phyloP scores from a whole-genome alignment of 257 asterid species.

The Solanum piurae region DNA sequence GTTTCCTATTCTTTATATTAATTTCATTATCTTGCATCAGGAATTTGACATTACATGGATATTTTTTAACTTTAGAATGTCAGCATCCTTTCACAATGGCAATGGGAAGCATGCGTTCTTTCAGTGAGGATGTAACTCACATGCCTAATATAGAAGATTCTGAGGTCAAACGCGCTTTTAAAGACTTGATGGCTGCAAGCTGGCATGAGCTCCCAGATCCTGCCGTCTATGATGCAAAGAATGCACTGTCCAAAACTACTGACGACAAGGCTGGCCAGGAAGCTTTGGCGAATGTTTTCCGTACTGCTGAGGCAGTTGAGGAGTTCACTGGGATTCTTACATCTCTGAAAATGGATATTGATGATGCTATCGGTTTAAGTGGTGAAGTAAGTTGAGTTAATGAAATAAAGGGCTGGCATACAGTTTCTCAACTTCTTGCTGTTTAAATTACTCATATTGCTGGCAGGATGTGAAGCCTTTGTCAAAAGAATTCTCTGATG shows the following conservation, averaged over 20 bases:
- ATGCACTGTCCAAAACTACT: constrained; percentile 61
- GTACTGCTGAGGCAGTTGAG: constrained; percentile 95
- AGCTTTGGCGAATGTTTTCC: constrained; percentile 52
- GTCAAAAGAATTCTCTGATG: constrained; percentile 59
- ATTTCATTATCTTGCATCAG: neutral
- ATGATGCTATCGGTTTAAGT: constrained; percentile 75
- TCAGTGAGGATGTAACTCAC: constrained; percentile 54
- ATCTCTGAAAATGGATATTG: constrained; percentile 78
- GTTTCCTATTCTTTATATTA: neutral
- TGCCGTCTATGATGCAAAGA: constrained; percentile 43
- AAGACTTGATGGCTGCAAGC: constrained; percentile 77
- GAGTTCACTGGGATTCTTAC: constrained; percentile 64
- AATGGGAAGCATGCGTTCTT: constrained; percentile 44
- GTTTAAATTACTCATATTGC: constrained; percentile 7
- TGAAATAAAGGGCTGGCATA: neutral
- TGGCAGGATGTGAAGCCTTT: constrained; percentile 81
- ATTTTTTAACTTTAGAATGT: constrained; percentile 25
- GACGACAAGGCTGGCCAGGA: constrained; percentile 78
- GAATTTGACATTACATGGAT: neutral
- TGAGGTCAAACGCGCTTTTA: constrained; percentile 56
- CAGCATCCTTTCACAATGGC: constrained; percentile 31
- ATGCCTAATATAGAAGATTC: constrained; percentile 60
- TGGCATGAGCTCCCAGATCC: constrained; percentile 75
- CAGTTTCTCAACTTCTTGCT: neutral
- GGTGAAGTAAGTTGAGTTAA: constrained; percentile 61